Conservation (phyloP, 2,329 filamentous ascomycete species). For the Xylariaceae sp. region DNA sequence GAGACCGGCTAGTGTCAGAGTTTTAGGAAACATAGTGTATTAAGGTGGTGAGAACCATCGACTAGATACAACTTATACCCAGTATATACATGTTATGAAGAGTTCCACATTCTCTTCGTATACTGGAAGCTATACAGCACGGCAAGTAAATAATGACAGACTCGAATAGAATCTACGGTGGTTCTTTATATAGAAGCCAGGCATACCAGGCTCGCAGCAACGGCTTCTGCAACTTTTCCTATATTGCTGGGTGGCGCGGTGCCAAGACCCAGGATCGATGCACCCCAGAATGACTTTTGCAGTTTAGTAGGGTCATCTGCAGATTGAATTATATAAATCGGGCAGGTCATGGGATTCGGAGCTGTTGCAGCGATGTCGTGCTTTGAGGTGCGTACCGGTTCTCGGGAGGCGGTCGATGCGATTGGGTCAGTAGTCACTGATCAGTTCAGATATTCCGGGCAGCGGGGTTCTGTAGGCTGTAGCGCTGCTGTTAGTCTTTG, state of each 20-base stretch:
- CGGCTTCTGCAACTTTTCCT: slow-evolving; percentile 15
- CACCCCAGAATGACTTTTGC: neutral
- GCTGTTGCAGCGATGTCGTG: slow-evolving; percentile 18
- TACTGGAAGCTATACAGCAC: neutral
- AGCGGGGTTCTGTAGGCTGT: slow-evolving; percentile 13
- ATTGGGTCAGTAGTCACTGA: slow-evolving; percentile 22
- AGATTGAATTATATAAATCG: slow-evolving; percentile 15
- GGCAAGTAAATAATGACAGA: slow-evolving; percentile 9
- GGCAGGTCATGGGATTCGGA: neutral
- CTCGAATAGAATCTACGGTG: slow-evolving; percentile 4
- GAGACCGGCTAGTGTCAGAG: slow-evolving; percentile 12
- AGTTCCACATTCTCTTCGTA: neutral
- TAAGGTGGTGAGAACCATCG: neutral
- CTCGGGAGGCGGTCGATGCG: slow-evolving; percentile 8
- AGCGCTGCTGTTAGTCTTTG: slow-evolving; percentile 6
- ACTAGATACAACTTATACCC: neutral
- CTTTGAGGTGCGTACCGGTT: slow-evolving; percentile 15
- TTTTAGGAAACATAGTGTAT: slow-evolving; percentile 25
- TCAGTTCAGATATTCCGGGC: neutral
- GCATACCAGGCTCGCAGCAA: slow-evolving; percentile 13
- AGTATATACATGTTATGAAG: neutral
- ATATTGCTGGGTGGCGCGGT: slow-evolving; percentile 18
- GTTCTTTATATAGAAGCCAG: slow-evolving; percentile 30
- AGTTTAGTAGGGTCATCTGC: neutral
- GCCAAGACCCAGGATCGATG: neutral